These are phyloP conservation scores for Plectosphaerella sp. DNA, from an alignment of 2,329 filamentous ascomycete species.

Conservation along the genomic window DNA sequence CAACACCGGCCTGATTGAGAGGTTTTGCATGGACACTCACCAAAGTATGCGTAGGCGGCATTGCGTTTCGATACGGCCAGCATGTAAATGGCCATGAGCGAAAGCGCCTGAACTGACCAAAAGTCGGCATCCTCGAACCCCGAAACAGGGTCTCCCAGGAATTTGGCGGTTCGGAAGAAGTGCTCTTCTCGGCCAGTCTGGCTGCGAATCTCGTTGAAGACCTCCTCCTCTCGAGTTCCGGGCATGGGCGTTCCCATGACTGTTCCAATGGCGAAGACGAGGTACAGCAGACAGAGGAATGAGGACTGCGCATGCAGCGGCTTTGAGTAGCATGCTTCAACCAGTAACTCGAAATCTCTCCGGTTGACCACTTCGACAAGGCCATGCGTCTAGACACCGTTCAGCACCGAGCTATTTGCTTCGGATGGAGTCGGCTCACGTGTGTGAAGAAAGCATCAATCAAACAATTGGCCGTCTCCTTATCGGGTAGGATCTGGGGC, in stretches of 20 bases:
- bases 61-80: conserved; percentile 58
- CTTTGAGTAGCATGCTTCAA: conserved; percentile 51
- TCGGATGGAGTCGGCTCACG: conserved; percentile 26
- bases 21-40: conserved; percentile 27
- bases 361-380: conserved; percentile 57
- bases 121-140: conserved; percentile 60
- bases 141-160: conserved; percentile 36
- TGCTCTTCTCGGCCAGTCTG: conserved; percentile 52
- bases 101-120: conserved; percentile 60
- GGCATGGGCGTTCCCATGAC: conserved; percentile 49
- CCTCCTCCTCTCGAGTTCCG: conserved; percentile 40
- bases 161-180: conserved; percentile 57
- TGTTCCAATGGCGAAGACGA: conserved; percentile 60
- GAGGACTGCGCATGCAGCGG: conserved; percentile 44
- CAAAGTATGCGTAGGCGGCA: conserved; percentile 57
- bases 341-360: conserved; percentile 38
- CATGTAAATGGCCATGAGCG: conserved; percentile 62
- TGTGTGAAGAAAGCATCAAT: conserved; percentile 58
- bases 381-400: conserved; percentile 46
- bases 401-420: background rate
- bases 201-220: conserved; percentile 46
- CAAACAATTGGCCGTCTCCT: conserved; percentile 47
- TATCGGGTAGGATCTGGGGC: conserved; percentile 51
- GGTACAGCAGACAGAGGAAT: conserved; percentile 55
- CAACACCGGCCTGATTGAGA: background rate